Percentiles rank a stretch among this genome's conserved stretches.
phyloP scores from a whole-genome alignment of 768 basidiomycete species.

The Dendrothele bispora region DNA sequence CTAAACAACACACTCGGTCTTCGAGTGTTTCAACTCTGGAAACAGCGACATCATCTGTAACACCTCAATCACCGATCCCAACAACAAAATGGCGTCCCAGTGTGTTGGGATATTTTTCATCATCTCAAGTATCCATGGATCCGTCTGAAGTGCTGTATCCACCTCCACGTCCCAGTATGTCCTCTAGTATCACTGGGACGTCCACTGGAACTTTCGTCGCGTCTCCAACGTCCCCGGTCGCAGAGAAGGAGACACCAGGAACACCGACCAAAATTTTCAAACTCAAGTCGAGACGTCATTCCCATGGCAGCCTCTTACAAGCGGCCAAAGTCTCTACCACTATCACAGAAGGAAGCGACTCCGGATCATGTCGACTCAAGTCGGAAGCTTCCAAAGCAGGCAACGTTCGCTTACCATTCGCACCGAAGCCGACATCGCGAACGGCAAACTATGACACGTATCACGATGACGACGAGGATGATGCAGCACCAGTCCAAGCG shows the following conservation, averaged over 20 bases:
- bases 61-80: conserved; percentile 19
- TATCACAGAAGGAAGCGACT: conserved; percentile 10
- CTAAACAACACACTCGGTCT: conserved; percentile 44
- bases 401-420: conserved; percentile 28
- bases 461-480: conserved; percentile 27
- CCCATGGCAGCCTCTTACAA: conserved; percentile 31
- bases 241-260: conserved; percentile 40
- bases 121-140: conserved; percentile 40
- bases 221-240: conserved; percentile 46
- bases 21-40: conserved; percentile 49
- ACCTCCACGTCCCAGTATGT: conserved; percentile 58
- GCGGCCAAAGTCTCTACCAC: conserved; percentile 25
- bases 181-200: conserved; percentile 46
- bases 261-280: conserved; percentile 41
- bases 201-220: conserved; percentile 55
- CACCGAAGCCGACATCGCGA: conserved; percentile 26
- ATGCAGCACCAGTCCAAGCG: conserved; percentile 9
- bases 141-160: conserved; percentile 41
- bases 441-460: conserved; percentile 17
- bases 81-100: conserved; percentile 62
- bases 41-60: conserved; percentile 17
- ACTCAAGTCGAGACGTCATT: conserved; percentile 34
- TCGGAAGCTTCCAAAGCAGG: not conserved
- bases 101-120: conserved; percentile 63
- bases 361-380: not conserved